Percentiles rank a stretch among this genome's conserved stretches.
These are phyloP conservation scores for Apophysomyces sp. DNA, from an alignment of 371 early-diverging fungal species.

Conservation along the genomic window DNA sequence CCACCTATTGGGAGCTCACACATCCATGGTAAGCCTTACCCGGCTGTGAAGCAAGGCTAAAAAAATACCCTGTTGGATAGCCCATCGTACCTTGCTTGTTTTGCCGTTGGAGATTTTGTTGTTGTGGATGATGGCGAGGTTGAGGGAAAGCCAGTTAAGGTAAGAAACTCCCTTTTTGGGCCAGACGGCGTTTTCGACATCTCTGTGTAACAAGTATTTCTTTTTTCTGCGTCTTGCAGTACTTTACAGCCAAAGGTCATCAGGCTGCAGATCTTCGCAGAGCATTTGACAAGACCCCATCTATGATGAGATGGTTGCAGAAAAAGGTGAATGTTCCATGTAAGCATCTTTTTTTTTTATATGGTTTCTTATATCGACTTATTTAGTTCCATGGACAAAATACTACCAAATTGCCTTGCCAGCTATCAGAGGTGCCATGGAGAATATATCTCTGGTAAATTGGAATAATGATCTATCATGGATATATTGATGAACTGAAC, in stretches of 20 bases:
- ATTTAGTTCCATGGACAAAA: slow-evolving; percentile 60
- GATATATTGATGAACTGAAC: neutral
- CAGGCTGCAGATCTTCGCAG: slow-evolving; percentile 33
- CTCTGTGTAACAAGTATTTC: neutral
- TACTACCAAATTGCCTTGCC: slow-evolving; percentile 52
- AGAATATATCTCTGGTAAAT: slow-evolving; percentile 53
- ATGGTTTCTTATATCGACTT: neutral
- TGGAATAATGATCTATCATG: neutral
- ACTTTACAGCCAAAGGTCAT: slow-evolving; percentile 42
- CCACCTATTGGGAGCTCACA: slow-evolving; percentile 47
- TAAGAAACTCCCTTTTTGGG: slow-evolving; percentile 4
- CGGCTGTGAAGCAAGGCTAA: neutral
- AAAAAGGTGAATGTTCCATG: slow-evolving; percentile 39
- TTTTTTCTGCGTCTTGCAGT: slow-evolving; percentile 21
- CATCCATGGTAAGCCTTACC: slow-evolving; percentile 28
- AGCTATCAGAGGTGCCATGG: slow-evolving; percentile 55
- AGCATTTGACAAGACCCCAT: slow-evolving; percentile 46
- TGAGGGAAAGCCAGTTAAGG: slow-evolving; percentile 46
- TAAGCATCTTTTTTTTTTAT: slow-evolving; percentile 7
- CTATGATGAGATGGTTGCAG: slow-evolving; percentile 55
- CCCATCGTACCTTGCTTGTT: slow-evolving; percentile 46
- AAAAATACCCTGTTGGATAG: slow-evolving; percentile 4
- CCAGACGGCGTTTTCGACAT: neutral
- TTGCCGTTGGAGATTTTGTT: slow-evolving; percentile 58
- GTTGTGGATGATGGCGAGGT: slow-evolving; percentile 45